phyloP scores from a whole-genome alignment of 2,329 filamentous ascomycete genomes.

The Conoideocrella luteorostrata region DNA sequence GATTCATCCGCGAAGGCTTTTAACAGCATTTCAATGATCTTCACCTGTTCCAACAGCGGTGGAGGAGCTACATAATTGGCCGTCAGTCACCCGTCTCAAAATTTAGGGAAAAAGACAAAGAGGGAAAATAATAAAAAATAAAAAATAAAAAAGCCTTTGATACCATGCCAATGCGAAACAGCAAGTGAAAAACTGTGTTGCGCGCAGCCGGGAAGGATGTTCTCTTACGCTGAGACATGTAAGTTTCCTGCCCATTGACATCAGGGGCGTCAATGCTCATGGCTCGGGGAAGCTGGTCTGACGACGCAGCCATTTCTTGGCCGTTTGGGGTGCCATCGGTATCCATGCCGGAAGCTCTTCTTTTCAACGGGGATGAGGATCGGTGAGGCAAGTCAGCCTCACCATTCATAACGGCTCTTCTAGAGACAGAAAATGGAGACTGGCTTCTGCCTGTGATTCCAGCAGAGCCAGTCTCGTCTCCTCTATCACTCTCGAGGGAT shows the following conservation, averaged over 20 bases:
- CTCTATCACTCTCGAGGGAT: constrained; percentile 49
- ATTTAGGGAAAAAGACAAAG: too few species aligned
- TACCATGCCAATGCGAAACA: too few species aligned
- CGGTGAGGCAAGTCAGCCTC: constrained; percentile 51
- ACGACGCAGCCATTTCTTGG: constrained; percentile 13
- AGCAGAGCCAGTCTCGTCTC: constrained; percentile 37
- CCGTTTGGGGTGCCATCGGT: constrained; percentile 30
- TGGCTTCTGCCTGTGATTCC: constrained; percentile 37
- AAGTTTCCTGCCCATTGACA: constrained; percentile 10
- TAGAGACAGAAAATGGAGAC: constrained; percentile 46
- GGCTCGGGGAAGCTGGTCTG: constrained; percentile 25
- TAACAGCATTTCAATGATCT: constrained; percentile 58
- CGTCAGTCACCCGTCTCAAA: constrained; percentile 5
- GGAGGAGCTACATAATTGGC: constrained; percentile 21
- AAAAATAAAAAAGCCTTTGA: too few species aligned
- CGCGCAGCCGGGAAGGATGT: background rate
- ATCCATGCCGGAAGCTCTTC: constrained; percentile 57
- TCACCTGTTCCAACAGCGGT: constrained; percentile 56
- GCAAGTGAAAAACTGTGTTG: background rate
- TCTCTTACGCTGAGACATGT: constrained; percentile 7
- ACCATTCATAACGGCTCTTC: constrained; percentile 53
- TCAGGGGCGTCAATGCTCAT: constrained; percentile 36
- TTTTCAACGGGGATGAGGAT: constrained; percentile 59
- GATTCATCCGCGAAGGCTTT: constrained; percentile 45
- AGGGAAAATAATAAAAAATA: too few species aligned